These are phyloP conservation scores for Geopyxis carbonaria DNA, from an alignment of 495 filamentous ascomycete genomes.

Conservation along the genomic window DNA sequence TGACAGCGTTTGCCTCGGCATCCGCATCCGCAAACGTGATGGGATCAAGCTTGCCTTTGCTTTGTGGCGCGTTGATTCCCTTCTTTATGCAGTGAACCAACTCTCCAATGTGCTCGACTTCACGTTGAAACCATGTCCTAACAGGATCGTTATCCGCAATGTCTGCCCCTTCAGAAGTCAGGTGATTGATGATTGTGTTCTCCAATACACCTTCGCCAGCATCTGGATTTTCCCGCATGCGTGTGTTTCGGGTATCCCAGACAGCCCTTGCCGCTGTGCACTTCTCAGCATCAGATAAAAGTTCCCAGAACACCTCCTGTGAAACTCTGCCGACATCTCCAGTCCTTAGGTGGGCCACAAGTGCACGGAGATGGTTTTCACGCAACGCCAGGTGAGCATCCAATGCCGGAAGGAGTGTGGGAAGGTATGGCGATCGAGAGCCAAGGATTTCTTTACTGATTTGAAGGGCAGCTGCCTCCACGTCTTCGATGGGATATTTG, in stretches of 20 bases:
- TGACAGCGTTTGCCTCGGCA: conserved; percentile 60
- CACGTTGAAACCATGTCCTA: conserved; percentile 20
- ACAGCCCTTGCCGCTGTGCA: conserved; percentile 65
- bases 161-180: conserved; percentile 11
- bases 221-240: conserved; percentile 16
- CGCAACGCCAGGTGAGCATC: conserved; percentile 62
- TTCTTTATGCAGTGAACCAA: conserved; percentile 15
- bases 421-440: conserved; percentile 55
- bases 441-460: conserved; percentile 69
- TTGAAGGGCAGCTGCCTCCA: conserved; percentile 58
- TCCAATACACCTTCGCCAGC: conserved; percentile 20
- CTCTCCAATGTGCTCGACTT: conserved; percentile 10
- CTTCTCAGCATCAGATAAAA: conserved; percentile 84
- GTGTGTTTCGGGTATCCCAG: conserved; percentile 41
- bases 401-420: conserved; percentile 51
- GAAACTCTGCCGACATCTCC: conserved; percentile 35
- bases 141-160: conserved; percentile 15
- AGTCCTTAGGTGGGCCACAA: conserved; percentile 49
- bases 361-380: conserved; percentile 48
- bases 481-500: conserved; percentile 47
- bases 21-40: conserved; percentile 16
- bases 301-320: conserved; percentile 49
- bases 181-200: conserved; percentile 8
- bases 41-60: conserved; percentile 16
- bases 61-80: conserved; percentile 8